These are phyloP conservation scores for Mortierella sp. DNA, from an alignment of 371 early-diverging fungal genomes.

Conservation along the genomic window DNA sequence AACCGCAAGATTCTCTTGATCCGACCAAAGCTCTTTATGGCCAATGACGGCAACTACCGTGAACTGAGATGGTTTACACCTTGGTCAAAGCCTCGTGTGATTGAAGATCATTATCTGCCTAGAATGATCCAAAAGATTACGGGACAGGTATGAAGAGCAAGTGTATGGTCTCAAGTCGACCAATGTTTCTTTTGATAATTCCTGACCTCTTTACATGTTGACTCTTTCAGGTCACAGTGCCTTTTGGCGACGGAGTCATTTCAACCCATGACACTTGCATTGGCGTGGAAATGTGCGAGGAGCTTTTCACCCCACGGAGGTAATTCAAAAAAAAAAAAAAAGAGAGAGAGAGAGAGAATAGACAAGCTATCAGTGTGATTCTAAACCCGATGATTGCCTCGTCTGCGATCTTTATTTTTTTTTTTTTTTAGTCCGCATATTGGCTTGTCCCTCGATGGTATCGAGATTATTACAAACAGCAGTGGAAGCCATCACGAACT, in stretches of 20 bases:
- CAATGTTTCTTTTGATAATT: not conserved
- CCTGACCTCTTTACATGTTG: no score
- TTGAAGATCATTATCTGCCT: conserved; percentile 86
- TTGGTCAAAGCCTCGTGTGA: conserved; percentile 74
- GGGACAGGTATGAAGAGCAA: conserved; percentile 65
- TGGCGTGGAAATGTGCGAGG: conserved; percentile 97
- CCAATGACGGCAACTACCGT: conserved; percentile 98
- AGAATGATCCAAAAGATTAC: conserved; percentile 80
- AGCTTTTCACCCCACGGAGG: conserved; percentile 93
- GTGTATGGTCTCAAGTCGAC: not conserved
- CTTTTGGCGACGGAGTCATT: conserved; percentile 40
- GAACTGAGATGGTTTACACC: conserved; percentile 95
- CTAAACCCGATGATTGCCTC: no score
- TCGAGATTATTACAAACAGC: conserved; percentile 95
- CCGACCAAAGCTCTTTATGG: conserved; percentile 94
- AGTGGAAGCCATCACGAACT: conserved; percentile 94
- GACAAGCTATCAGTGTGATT: no score
- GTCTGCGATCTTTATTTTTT: not conserved
- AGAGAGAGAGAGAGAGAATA: no score
- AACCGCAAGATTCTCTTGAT: conserved; percentile 90
- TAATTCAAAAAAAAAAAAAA: conserved; percentile 20
- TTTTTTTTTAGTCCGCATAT: conserved; percentile 87
- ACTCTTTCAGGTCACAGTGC: conserved; percentile 12
- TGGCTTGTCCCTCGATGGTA: conserved; percentile 91
- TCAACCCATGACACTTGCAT: conserved; percentile 78